phyloP scores from a whole-genome alignment of 345 rosid genomes.

The Sonneratia caseolaris region DNA sequence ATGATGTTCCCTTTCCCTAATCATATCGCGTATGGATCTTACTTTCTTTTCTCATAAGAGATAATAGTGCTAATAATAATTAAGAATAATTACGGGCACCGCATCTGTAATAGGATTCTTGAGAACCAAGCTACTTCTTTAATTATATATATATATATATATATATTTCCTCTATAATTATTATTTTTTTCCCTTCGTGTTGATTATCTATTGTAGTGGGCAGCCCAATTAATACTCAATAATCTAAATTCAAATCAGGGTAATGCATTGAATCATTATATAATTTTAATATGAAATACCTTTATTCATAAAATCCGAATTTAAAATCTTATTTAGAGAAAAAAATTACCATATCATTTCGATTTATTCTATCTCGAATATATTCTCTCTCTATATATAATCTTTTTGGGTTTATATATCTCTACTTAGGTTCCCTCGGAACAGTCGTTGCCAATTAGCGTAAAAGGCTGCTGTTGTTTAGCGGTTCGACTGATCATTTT shows the following conservation, averaged over 20 bases:
- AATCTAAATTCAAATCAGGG: no score
- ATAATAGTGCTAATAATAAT: not conserved
- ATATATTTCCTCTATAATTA: not conserved
- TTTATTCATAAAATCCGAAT: no score
- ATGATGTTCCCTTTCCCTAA: conserved; percentile 1
- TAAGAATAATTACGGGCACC: not conserved
- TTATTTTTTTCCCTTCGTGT: not conserved
- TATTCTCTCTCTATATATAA: no score
- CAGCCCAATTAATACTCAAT: no score
- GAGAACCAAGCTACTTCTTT: not conserved
- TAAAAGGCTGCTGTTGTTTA: not conserved
- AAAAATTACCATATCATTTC: no score
- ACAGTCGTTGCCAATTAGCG: not conserved
- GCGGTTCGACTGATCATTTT: not conserved
- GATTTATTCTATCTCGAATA: no score
- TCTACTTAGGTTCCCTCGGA: not conserved
- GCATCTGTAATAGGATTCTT: not conserved
- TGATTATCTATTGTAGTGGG: no score
- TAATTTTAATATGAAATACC: no score
- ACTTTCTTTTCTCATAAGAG: not conserved
- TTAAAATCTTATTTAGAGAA: no score
- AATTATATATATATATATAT: not conserved
- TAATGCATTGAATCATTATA: no score
- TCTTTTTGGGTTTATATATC: not conserved
- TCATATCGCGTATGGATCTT: not conserved